Evolutionary conservation across 345 rosid species (phyloP), one percentile per base, ranked within the genome.

Genomic region (Bruguiera parviflora): DNA sequence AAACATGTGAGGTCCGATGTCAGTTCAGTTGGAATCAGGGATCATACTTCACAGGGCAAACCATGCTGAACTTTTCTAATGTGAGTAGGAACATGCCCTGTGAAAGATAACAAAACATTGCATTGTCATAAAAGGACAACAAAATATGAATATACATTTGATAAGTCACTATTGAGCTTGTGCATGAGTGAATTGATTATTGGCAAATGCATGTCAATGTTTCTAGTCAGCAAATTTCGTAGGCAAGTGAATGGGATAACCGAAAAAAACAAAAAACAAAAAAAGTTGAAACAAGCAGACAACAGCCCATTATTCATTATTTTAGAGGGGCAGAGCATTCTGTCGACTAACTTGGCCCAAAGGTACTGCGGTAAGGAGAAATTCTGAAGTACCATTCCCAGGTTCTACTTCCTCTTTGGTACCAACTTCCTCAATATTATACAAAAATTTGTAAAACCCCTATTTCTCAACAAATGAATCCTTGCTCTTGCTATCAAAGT

Each of bases 401-500:
- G 67, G 70, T 76, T 70, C 78, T 74, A 61, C 55, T 63, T 53
- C 31, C 65, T 58, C 60, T 39, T 37, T 43, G 13, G 61, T 57
- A 68, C 53, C 73, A 58, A 37, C 64, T 21, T 63, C 65, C 67
- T 65, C n/a, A n/a, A 64, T 57, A 70, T 32, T 46, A 53, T 47
- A 69, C 58, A 71, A 53, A 71, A 27, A 27, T 21, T 66, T 64
- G 58, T 31, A 6, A n/a, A 28, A n/a, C 61, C 60, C 58, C 61
- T 75, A 27, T 57, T 73, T 74, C 78, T 79, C 62, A 46, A 53
- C 59, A 64, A 32, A 20, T 71, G 68, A 73, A 75, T 63, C 72
- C 73, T 47, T 73, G 64, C 64, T 67, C 72, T 75, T 74, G 61
- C 78, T 75, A 68, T 76, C 64, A 84, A 75, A 58, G 71, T 76